Evolutionary conservation across 2,329 filamentous ascomycete species (phyloP), one percentile per base, ranked within the genome.

Genomic region (Talaromyces amestolkiae): DNA sequence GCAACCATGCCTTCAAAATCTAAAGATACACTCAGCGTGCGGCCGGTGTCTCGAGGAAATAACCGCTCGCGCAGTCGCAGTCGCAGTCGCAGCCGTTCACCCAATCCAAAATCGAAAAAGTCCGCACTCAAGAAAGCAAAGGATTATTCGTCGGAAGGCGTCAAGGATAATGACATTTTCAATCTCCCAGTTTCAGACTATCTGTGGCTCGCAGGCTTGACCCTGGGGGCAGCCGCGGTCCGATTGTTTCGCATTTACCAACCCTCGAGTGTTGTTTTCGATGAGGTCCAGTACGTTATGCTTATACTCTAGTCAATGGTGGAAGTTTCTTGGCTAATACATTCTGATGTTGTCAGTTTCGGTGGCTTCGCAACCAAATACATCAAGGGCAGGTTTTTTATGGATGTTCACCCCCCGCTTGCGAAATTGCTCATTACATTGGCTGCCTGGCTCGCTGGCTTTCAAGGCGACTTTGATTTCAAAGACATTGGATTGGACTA

Each of bases 401-500:
- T 99, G 95, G 95, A 99, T 77, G 95, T 99, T n/a, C 95, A 99
- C 77, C 95, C 95, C 37, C 95, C 95, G 54, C 85, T 99, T 67
- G 95, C 95, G 70, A 99, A 99, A 84, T 87, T 99, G 76, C 88
- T 99, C 71, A 94, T 99, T 74, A 96, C 95, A 61, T 87, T 99
- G 67, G 93, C 93, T 69, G 95, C 94, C 72, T 99, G 91, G 89
- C 80, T 97, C 69, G 95, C 93, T 73, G 95, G 95, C 63, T 99
- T 98, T 78, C 87, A 97, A 75, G 95, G 95, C 69, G 85, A 92
- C 69, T 99, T 99, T 77, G 95, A 98, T 79, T 99, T 99, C 84
- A 99, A 98, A 84, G 93, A 99, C 72, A 99, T 99, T 80, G 95
- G 95, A 79, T 97, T 98, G 82, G 95, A 99, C 79, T 99, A 99